These are phyloP conservation scores for Nicotiana tomentosiformis DNA, from an alignment of 257 asterid species.

Conservation along the genomic window DNA sequence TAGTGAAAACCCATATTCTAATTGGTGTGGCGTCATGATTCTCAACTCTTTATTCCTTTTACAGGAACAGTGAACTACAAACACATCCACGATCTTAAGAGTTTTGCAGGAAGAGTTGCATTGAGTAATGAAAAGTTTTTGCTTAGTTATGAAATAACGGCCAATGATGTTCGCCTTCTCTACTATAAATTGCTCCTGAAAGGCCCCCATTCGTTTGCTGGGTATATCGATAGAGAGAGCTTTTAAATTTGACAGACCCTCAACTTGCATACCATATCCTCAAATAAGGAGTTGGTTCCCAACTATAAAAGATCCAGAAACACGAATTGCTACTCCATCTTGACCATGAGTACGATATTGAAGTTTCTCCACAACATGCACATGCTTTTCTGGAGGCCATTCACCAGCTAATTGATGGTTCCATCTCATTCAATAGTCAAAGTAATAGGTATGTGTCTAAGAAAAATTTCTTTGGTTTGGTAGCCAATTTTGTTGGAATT, in stretches of 20 bases:
- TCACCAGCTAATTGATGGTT: slow-evolving; percentile 51
- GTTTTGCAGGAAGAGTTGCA: background rate
- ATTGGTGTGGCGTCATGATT: background rate
- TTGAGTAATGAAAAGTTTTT: slow-evolving; percentile 72
- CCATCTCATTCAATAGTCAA: too few species aligned
- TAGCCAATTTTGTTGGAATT: too few species aligned
- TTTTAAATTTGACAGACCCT: slow-evolving; percentile 69
- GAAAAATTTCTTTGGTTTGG: too few species aligned
- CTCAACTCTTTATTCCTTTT: background rate
- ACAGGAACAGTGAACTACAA: background rate
- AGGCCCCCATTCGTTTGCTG: slow-evolving; percentile 77
- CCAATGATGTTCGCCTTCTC: slow-evolving; percentile 51
- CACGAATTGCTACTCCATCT: slow-evolving; percentile 76
- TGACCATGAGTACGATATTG: slow-evolving; percentile 76
- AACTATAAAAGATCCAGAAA: slow-evolving; percentile 70
- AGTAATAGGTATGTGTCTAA: too few species aligned
- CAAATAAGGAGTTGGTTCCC: slow-evolving; percentile 89
- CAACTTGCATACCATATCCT: slow-evolving; percentile 91
- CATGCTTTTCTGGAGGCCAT: slow-evolving; percentile 91
- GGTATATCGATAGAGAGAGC: slow-evolving; percentile 72
- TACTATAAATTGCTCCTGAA: slow-evolving; percentile 76
- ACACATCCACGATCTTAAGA: background rate
- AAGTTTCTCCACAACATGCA: slow-evolving; percentile 91
- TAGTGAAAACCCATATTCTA: background rate
- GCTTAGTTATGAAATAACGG: slow-evolving; percentile 61